Base-by-base conservation (phyloP, 2,329 filamentous ascomycete genomes). In the Clonostachys rhizophaga region DNA sequence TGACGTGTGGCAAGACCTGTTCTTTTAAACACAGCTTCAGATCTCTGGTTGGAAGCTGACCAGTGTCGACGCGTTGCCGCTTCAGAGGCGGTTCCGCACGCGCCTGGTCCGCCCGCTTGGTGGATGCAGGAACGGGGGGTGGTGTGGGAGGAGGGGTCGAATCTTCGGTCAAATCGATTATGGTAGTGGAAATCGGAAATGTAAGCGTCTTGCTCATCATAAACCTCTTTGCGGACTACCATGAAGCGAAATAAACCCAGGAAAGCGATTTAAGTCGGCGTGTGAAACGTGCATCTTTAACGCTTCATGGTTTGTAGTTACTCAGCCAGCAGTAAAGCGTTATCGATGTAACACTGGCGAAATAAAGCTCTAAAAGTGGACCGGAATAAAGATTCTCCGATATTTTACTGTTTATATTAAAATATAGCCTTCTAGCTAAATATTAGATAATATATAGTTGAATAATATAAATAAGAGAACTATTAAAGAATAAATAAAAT, bases 1-100 rank as follows among this genome's bases (percentile, higher is more conserved):
- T 52, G 13, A 70, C 56, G 24, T 62, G 58, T 2, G 68, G 67
- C 5, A 65, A 47, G 2, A 70, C 57, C 35, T 67, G 63, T 2
- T 51, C 46, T 18, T 51, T 52, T 9, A 69, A 40, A 35, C 62
- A 63, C 1, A 54, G 47, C 42, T 54, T 54, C 1, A 64, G 44
- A 30, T 42, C 48, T 18, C 47, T 52, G 47, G 17, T 47, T 46
- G 46, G 47, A 39, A 42, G 24, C 24, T 30, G 24, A 30, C 24
- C 24, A 43, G 55, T 36, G 6, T 54, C 54, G 5, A 65, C 54
- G 45, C 64, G 60, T 46, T 58, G 56, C 36, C 58, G 55, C 52
- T 68, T 68, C 7, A 49, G 45, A 7, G 60, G 58, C 43, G 65
- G 61, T 44, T 58, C 60, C 17, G 57, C 24, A 30, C 24, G 24